A percentile compares a stretch with the other conserved stretches of the same genome.
phyloP scores from a whole-genome alignment of 176 grass and related monocot genomes.

The Neostapfia colusana region DNA sequence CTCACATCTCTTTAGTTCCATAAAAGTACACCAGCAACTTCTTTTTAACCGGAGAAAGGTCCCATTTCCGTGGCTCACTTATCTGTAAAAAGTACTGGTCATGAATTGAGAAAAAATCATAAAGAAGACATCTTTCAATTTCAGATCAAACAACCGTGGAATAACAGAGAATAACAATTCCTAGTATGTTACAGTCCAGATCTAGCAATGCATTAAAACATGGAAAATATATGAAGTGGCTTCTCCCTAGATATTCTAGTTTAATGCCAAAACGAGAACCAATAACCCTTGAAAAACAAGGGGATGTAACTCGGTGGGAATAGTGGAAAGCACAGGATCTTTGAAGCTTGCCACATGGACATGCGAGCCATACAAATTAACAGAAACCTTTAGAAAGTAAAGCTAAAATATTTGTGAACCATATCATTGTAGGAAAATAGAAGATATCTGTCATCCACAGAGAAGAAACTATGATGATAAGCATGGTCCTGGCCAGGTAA shows the following conservation, averaged over 20 bases:
- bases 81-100: constrained; percentile 59
- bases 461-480: neutral
- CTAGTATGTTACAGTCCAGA: constrained; percentile 1
- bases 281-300: neutral
- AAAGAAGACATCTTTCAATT: constrained; percentile 10
- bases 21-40: constrained; percentile 96
- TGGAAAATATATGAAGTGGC: neutral
- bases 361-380: constrained; percentile 7
- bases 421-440: neutral
- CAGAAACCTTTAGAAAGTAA: neutral
- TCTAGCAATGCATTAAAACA: no score
- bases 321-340: constrained; percentile 1
- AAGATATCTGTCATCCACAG: neutral
- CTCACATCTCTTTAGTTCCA: constrained; percentile 98
- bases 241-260: constrained; percentile 15
- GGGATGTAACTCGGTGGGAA: neutral
- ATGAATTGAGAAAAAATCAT: constrained; percentile 32
- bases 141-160: constrained; percentile 21
- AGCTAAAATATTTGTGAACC: constrained; percentile 8
- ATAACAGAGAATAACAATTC: neutral
- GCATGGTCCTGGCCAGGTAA: neutral
- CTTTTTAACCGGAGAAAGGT: constrained; percentile 56
- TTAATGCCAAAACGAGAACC: neutral
- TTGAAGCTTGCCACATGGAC: constrained; percentile 1
- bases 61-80: constrained; percentile 86